Base-by-base conservation (phyloP, 2,329 filamentous ascomycete genomes). In the Cladosporium oxysporum region DNA sequence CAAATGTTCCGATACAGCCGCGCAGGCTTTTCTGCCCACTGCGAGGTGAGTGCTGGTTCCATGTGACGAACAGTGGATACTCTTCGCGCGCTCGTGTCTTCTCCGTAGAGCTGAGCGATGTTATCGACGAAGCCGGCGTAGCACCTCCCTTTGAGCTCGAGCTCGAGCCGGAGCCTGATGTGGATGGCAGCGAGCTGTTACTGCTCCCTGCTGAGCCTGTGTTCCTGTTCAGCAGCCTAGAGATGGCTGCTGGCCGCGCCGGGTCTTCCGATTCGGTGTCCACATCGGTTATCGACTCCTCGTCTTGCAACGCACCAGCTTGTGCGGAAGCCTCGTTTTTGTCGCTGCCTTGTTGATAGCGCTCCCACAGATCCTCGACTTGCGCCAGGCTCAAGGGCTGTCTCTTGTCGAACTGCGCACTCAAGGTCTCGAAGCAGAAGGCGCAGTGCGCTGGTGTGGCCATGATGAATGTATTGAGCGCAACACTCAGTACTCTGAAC, bases 1-100 rank as follows among this genome's bases (percentile, higher is more conserved):
- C 91, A 75, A 98, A 99, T 2, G 94, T 99, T 71, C 95, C 95
- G 76, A 99, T 98, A 83, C 95, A 99, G 67, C 95, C 95, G 67
- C 95, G 90, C 50, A 99, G 86, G 28, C 85, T 86, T 76, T 89
- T 88, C 69, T 87, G 80, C 31, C 87, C 85, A 62, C 77, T 81
- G 26, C 82, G 78, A 18, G 57, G 6, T 8, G 85, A 87, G 64
- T 92, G 72, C 0, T 87, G 92, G 80, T 97, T 96, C 93, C 94
- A 98, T 8, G 93, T 97, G 57, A 99, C 91, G 77, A 98, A 98
- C 47, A 98, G 85, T 0, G 94, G 94, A 68, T 89, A 87, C 50
- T 74, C 69, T 31, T 71, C 70, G 14, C 50, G 50, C 23, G 49
- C 33, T 33, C 61, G 49, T 26, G 61, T 44, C n/a, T 29, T 63